Conservation (phyloP, 192 early-diverging fungal genomes). For the Backusella morwellensis region DNA sequence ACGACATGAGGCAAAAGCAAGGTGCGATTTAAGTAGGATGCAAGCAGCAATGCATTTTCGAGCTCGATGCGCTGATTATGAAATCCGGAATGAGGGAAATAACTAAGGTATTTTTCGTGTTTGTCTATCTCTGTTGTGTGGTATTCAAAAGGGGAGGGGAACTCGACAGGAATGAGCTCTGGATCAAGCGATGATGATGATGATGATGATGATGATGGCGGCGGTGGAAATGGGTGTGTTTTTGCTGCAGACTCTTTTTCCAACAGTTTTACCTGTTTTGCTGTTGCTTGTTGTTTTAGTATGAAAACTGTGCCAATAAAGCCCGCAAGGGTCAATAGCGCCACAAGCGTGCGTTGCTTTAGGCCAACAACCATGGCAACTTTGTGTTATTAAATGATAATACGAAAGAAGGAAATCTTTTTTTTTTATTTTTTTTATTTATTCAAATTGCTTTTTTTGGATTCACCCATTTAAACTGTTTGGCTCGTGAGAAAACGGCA, state of each 20-base stretch:
- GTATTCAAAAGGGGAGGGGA: constrained; percentile 16
- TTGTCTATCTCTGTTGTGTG: constrained; percentile 1
- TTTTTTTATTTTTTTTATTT: background rate
- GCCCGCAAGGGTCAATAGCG: background rate
- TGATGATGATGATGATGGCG: background rate
- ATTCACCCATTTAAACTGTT: background rate
- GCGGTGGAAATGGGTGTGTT: background rate
- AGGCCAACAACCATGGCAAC: background rate
- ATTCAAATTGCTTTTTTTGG: background rate
- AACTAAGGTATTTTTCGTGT: constrained; percentile 33
- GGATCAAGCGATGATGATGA: background rate
- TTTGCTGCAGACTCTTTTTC: background rate
- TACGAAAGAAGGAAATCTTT: background rate
- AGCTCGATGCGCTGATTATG: constrained; percentile 41
- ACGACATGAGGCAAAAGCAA: constrained; percentile 48
- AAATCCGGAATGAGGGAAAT: constrained; percentile 42
- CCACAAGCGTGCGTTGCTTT: background rate
- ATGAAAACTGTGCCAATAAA: background rate
- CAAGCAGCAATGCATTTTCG: constrained; percentile 51
- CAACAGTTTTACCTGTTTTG: background rate
- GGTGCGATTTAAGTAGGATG: constrained; percentile 54
- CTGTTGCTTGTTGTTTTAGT: background rate
- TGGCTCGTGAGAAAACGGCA: background rate
- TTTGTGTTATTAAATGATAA: background rate
- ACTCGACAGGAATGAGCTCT: constrained; percentile 1